Evolutionary conservation across 2,329 filamentous ascomycete genomes (phyloP), one percentile per base, ranked within the genome.

Genomic region (Talaromyces sp.): DNA sequence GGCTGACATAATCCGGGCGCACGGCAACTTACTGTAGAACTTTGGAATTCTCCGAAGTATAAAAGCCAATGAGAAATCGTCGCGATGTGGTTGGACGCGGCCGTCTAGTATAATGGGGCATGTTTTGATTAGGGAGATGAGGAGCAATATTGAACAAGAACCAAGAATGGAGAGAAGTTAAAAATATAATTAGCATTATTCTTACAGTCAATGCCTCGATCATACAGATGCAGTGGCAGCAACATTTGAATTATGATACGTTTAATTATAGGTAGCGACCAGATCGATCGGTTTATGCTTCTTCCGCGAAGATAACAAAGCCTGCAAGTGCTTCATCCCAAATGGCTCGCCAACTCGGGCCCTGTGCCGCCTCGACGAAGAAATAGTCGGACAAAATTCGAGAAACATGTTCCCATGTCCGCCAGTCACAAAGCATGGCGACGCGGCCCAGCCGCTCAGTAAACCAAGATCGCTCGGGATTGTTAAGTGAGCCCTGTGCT

Each of bases 381-480:
- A 71, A 63, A 51, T 67, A 71, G 17, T 65, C 63, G 0, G 47
- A 36, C 54, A 72, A 42, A 3, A 66, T 50, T 4, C 53, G 41
- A 13, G 64, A 63, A 6, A 68, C 61, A 16, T 70, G 63, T 13
- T 60, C 57, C 70, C 69, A 72, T 2, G 47, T 44, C 29, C 55
- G 55, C 70, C 70, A 72, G 22, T 61, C 58, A 44, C 67, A 65
- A 19, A 70, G 50, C 47, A 57, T 57, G 16, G 56, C 54, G 19
- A 70, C 43, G 14, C 58, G 52, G 24, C 61, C 54, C 22, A 72
- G 55, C 11, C 58, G 58, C 37, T 66, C 58, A 39, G 71, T 51
- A 56, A 72, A 72, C 67, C 65, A 71, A 2, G 58, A 49, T 42
- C 63, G 56, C 43, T 70, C 63, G 3, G 52, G n/a, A 22, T 69